These are phyloP conservation scores for Leishmania lainsoni DNA, from an alignment of 208 protist species.

Conservation along the genomic window DNA sequence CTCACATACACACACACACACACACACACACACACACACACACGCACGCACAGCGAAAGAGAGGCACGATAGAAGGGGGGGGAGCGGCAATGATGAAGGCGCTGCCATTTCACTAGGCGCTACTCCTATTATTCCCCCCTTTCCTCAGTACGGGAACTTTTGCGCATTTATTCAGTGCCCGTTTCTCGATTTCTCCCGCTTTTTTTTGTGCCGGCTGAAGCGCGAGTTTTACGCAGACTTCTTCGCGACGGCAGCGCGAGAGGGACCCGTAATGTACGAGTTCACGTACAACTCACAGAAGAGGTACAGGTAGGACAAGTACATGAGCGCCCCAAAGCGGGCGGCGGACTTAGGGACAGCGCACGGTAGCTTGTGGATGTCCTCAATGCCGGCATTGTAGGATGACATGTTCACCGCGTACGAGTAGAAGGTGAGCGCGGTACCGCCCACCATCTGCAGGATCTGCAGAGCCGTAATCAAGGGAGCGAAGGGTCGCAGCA, in stretches of 20 bases:
- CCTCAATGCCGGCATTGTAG: conserved; percentile 44
- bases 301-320: conserved; percentile 90
- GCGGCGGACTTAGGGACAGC: conserved; percentile 49
- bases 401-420: conserved; percentile 41
- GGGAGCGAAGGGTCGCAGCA: conserved; percentile 70
- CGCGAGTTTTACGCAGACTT: conserved; percentile 20
- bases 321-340: conserved; percentile 83
- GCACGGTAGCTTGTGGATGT: conserved; percentile 54
- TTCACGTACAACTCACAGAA: conserved; percentile 89
- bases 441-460: conserved; percentile 91
- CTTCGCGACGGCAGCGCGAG: conserved; percentile 28
- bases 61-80: not conserved
- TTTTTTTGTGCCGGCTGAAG: too few species aligned
- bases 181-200: not conserved
- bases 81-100: not conserved
- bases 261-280: conserved; percentile 59
- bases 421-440: conserved; percentile 51
- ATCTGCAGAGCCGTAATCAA: conserved; percentile 90
- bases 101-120: not conserved
- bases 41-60: not conserved
- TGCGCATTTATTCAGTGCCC: not conserved
- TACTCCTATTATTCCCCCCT: not conserved
- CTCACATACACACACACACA: not conserved
- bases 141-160: not conserved
- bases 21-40: not conserved